Conservation (phyloP, 169 alveolate genomes). For the Plasmodium adleri region DNA sequence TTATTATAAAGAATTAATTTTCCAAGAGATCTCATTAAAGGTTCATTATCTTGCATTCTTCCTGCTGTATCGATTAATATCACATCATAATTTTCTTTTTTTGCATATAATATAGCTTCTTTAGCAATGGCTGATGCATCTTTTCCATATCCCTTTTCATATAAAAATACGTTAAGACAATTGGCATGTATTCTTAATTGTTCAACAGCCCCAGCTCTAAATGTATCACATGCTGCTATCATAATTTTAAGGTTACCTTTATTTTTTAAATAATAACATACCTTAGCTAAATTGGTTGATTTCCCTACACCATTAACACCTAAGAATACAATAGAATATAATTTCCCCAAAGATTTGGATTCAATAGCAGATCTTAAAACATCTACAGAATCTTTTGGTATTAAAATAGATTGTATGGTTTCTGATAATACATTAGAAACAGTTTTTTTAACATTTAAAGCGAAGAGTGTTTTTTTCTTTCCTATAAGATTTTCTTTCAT, state of each 20-base stretch:
- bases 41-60: conserved; percentile 99
- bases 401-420: conserved; percentile 90
- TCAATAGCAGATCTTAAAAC: conserved; percentile 92
- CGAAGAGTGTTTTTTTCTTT: conserved; percentile 89
- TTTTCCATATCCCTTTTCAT: conserved; percentile 99
- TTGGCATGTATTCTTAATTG: conserved; percentile 97
- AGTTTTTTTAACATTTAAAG: conserved; percentile 87
- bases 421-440: conserved; percentile 90
- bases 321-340: conserved; percentile 93
- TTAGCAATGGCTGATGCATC: conserved; percentile 98
- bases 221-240: conserved; percentile 99
- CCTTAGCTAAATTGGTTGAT: conserved; percentile 99
- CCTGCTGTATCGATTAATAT: conserved; percentile 99
- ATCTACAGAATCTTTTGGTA: conserved; percentile 93
- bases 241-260: conserved; percentile 95
- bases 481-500: conserved; percentile 89
- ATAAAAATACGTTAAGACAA: conserved; percentile 95
- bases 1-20: conserved; percentile 96
- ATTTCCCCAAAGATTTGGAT: conserved; percentile 92
- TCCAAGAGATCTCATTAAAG: conserved; percentile 98
- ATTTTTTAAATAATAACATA: conserved; percentile 94
- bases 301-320: conserved; percentile 99
- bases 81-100: conserved; percentile 94
- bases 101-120: conserved; percentile 95
- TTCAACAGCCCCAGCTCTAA: conserved; percentile 99